Percentiles rank a stretch among this genome's conserved stretches.
Conservation (phyloP, 2,329 filamentous ascomycete genomes). For the Myriosclerotinia curreyana region DNA sequence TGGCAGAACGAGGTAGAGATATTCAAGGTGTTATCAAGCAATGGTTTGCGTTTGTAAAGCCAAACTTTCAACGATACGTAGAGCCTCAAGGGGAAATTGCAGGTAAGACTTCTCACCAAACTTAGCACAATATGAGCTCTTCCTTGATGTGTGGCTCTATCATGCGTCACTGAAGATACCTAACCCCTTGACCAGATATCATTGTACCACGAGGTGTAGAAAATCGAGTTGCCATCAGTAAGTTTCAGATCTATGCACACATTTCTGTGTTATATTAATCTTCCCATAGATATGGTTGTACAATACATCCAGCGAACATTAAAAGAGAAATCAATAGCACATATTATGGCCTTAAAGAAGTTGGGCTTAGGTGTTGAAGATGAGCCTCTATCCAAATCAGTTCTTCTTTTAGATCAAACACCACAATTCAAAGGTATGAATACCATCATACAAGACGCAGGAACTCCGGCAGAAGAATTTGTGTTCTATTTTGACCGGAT, state of each 20-base stretch:
- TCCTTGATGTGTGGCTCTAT: background rate
- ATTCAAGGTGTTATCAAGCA: conserved; percentile 97
- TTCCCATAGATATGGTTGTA: conserved; percentile 74
- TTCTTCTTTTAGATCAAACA: conserved; percentile 71
- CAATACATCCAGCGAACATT: conserved; percentile 89
- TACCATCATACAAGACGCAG: conserved; percentile 80
- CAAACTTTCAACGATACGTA: conserved; percentile 92
- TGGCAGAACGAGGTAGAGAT: conserved; percentile 82
- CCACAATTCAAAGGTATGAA: conserved; percentile 84
- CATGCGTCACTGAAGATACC: background rate
- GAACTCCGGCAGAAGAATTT: conserved; percentile 81
- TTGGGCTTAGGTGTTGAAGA: conserved; percentile 71
- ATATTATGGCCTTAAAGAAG: conserved; percentile 73
- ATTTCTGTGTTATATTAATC: background rate
- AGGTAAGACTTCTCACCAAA: conserved; percentile 48
- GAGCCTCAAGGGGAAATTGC: conserved; percentile 87
- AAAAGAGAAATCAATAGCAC: conserved; percentile 77
- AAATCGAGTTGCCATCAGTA: conserved; percentile 85
- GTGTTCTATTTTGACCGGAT: conserved; percentile 97
- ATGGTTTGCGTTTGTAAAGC: conserved; percentile 95
- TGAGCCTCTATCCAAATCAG: conserved; percentile 69
- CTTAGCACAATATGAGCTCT: background rate
- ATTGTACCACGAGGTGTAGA: conserved; percentile 94
- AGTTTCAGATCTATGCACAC: conserved; percentile 35
- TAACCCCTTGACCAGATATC: conserved; percentile 57